Percentiles rank a stretch among this genome's conserved stretches.
phyloP scores from a whole-genome alignment of 2,329 filamentous ascomycete species.

The Colletotrichum lindemuthianum region DNA sequence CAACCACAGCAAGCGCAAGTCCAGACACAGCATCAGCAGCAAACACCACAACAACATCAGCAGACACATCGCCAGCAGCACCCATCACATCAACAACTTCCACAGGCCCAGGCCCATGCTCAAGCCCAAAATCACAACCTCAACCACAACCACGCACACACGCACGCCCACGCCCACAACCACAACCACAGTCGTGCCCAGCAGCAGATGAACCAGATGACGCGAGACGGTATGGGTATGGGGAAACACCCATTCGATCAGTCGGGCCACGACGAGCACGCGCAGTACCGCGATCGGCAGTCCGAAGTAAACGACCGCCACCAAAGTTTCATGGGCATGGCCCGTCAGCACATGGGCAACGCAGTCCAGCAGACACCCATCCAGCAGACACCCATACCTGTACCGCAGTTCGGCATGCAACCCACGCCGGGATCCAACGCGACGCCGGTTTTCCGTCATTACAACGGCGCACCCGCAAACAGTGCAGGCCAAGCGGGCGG shows the following conservation, averaged over 20 bases:
- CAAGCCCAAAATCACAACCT: conserved; percentile 26
- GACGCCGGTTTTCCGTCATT: conserved; percentile 33
- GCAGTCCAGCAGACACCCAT: conserved; percentile 31
- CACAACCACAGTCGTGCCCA: conserved; percentile 21
- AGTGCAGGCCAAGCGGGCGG: conserved; percentile 13
- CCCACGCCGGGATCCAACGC: conserved; percentile 15
- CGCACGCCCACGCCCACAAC: conserved; percentile 20
- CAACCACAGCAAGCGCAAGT: conserved; percentile 30
- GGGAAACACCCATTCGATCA: conserved; percentile 36
- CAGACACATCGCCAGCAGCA: conserved; percentile 41
- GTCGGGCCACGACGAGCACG: conserved; percentile 34
- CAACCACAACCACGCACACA: conserved; percentile 22
- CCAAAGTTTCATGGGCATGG: conserved; percentile 30
- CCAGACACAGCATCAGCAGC: conserved; percentile 35
- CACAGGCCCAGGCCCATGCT: conserved; percentile 21
- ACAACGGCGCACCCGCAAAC: conserved; percentile 25
- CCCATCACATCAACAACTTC: conserved; percentile 26
- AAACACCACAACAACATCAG: conserved; percentile 35
- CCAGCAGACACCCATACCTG: conserved; percentile 36
- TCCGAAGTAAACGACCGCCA: conserved; percentile 23
- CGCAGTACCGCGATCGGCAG: conserved; percentile 35
- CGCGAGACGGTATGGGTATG: conserved; percentile 31
- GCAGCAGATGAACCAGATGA: conserved; percentile 34
- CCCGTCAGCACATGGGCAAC: conserved; percentile 33
- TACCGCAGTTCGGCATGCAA: conserved; percentile 37